These are phyloP conservation scores for Termitomyces sp. DNA, from an alignment of 768 basidiomycete species.

Conservation along the genomic window DNA sequence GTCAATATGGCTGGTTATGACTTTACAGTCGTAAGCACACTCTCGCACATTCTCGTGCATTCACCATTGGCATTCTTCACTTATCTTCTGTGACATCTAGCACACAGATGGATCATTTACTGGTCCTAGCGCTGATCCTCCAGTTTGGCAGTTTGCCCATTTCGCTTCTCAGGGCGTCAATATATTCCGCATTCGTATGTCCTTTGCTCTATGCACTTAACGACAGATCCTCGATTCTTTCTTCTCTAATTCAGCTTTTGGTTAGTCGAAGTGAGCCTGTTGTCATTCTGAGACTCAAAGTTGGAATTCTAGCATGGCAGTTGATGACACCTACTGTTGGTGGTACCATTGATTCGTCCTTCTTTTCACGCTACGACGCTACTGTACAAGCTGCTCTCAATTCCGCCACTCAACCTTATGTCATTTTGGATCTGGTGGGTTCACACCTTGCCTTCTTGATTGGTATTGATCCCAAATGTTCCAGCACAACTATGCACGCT, in stretches of 20 bases:
- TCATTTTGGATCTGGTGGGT: conserved; percentile 50
- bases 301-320: conserved; percentile 44
- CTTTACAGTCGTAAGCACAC: conserved; percentile 38
- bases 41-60: not conserved
- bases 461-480: not conserved
- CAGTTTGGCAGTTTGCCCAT: conserved; percentile 44
- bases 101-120: conserved; percentile 44
- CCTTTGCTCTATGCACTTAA: not conserved
- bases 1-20: conserved; percentile 51
- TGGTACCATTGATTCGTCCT: conserved; percentile 42
- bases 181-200: conserved; percentile 40
- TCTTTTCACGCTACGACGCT: conserved; percentile 44
- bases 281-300: conserved; percentile 10
- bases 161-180: conserved; percentile 49
- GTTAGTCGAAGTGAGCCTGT: conserved; percentile 13
- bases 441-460: not conserved
- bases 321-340: conserved; percentile 50
- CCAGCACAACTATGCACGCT: conserved; percentile 57
- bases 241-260: conserved; percentile 29
- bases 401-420: conserved; percentile 40
- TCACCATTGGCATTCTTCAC: not conserved
- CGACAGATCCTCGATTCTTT: not conserved
- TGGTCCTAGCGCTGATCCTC: conserved; percentile 36
- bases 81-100: not conserved
- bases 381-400: conserved; percentile 47